Base-by-base conservation (phyloP, 306 rosid species). In the Prunus campanulata region DNA sequence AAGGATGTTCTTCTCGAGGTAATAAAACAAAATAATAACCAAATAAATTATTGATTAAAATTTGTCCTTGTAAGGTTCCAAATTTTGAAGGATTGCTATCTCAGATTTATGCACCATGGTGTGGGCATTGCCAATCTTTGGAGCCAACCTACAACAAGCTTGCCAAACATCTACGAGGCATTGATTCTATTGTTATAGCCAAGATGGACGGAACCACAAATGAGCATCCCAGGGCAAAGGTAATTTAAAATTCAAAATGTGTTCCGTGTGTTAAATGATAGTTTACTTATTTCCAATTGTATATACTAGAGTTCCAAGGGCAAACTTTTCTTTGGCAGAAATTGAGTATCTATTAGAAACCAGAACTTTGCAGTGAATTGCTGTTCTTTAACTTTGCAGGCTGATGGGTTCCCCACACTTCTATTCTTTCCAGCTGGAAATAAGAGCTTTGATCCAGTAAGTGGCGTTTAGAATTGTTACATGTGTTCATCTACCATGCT, bases 1-100 rank as follows among this genome's bases (percentile, higher is more conserved):
- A 96, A 91, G 90, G 99, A 96, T 66, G 98, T 96, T 81, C 97
- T 96, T 78, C 99, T 96, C 11, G 99, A 96, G 98, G 99, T 96
- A 78, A 66, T 16, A 32, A 72, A 46, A 27, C 19, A 57, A 68
- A 59, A 56, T 42, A 74, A 50, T 68, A 59, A 18, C 12, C 14
- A 8, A 65, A 16, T 7, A 49, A 18, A 7, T 20, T 19, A 20
- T 44, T 56, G 22, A 11, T 67, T 70, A 24, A 74, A n/a, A 15
- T 75, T 44, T 79, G 42, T 66, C 74, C 78, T 29, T 66, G 50
- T 74, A 35, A 57, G 73, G 72, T 74, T 73, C 76, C 69, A 32
- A 65, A 56, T 83, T 69, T 74, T 73, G 24, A 32, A 52, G 22
- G 35, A 54, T 74, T 65, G 63, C 66, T 57, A 39, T 78, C 30